Evolutionary conservation across 257 asterid genomes (phyloP).

Genomic region (Nicotiana obtusifolia): DNA sequence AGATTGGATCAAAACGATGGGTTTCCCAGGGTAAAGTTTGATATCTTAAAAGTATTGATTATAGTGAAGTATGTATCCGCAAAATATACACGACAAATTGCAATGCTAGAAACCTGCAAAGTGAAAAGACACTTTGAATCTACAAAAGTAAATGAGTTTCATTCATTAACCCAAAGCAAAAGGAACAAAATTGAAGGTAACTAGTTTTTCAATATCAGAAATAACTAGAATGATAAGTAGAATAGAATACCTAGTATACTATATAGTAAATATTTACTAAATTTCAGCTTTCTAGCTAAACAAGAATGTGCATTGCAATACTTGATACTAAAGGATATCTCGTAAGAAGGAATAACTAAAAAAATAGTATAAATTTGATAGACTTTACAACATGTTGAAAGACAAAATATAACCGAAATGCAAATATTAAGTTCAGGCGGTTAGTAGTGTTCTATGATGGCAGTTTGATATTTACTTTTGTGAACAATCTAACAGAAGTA

Average conservation of each 20-base stretch:
- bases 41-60: no score
- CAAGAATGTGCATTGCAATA: neutral
- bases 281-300: neutral
- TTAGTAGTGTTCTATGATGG: constrained; percentile 63
- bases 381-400: neutral
- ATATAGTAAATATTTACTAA: neutral
- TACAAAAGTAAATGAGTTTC: neutral
- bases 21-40: no score
- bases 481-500: neutral
- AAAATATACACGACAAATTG: no score
- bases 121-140: neutral
- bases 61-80: no score
- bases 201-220: neutral
- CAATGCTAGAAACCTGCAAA: no score
- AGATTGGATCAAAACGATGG: no score
- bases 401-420: neutral
- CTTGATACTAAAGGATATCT: neutral
- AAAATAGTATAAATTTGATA: neutral
- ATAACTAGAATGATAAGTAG: neutral
- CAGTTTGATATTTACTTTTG: neutral
- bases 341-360: neutral
- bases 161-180: no score
- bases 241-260: neutral
- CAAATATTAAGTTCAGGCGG: constrained; percentile 32
- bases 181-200: neutral